These are phyloP conservation scores for Suhomyces xylopsoci DNA, from an alignment of 805 yeast genomes.

Conservation along the genomic window DNA sequence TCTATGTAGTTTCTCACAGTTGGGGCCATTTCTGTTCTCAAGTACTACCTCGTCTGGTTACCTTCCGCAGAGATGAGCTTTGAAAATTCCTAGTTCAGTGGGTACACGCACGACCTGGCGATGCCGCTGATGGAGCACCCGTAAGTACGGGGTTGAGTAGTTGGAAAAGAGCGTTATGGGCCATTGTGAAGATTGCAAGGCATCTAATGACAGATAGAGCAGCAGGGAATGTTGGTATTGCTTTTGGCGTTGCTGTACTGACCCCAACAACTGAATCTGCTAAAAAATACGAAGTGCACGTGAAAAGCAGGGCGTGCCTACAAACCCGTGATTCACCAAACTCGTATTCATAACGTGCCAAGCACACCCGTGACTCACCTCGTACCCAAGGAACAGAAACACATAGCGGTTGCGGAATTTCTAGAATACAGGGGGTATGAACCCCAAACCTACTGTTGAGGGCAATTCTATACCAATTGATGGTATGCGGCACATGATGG, in stretches of 20 bases:
- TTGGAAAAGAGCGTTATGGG: not conserved
- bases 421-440: not conserved
- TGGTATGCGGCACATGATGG: not conserved
- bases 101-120: not conserved
- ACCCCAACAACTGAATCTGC: not conserved
- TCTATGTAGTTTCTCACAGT: constrained; percentile 19
- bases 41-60: not conserved
- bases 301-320: not conserved
- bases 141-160: not conserved
- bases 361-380: not conserved
- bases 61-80: not conserved
- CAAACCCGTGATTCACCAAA: not conserved
- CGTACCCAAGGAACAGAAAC: not conserved
- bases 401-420: not conserved
- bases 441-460: not conserved
- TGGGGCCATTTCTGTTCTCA: constrained; percentile 2
- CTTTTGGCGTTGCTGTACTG: not conserved
- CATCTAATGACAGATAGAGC: not conserved
- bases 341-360: not conserved
- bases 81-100: not conserved
- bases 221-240: not conserved
- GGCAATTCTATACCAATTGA: not conserved
- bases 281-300: not conserved
- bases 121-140: not conserved
- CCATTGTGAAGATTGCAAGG: not conserved